Evolutionary conservation across 2,329 filamentous ascomycete genomes (phyloP).

Genomic region (Lachnellula hyalina): DNA sequence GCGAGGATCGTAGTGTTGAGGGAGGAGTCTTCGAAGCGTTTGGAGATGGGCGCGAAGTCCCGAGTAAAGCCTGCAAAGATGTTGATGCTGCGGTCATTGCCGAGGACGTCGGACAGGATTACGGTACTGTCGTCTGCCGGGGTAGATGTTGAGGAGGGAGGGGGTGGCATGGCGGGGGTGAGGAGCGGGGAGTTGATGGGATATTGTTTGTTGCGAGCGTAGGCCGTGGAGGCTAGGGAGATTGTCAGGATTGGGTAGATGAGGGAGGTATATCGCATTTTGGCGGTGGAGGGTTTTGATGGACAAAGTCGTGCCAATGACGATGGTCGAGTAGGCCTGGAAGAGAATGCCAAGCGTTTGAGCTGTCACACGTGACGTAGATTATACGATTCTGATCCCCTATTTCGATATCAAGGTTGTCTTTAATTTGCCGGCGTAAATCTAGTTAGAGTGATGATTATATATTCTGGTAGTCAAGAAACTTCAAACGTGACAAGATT

Average conservation of each 20-base stretch:
- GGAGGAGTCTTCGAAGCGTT: conserved; percentile 60
- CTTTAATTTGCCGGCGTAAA: no score
- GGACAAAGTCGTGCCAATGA: neutral
- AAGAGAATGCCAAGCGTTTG: neutral
- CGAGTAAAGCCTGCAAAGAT: conserved; percentile 79
- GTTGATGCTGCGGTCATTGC: conserved; percentile 71
- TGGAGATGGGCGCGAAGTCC: conserved; percentile 63
- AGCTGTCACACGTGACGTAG: no score
- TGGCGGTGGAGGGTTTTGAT: neutral
- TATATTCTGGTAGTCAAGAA: no score
- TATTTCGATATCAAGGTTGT: no score
- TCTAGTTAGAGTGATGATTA: no score
- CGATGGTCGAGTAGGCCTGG: neutral
- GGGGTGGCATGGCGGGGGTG: conserved; percentile 1
- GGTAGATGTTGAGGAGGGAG: conserved; percentile 22
- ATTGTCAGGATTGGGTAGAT: neutral
- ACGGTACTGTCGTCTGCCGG: conserved; percentile 41
- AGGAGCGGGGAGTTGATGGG: neutral
- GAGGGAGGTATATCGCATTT: neutral
- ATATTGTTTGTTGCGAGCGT: neutral
- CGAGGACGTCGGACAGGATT: conserved; percentile 79
- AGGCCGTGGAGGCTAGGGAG: neutral
- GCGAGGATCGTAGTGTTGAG: conserved; percentile 81
- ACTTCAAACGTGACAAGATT: no score
- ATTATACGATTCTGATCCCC: no score